Evolutionary conservation across 176 grass and related monocot species (phyloP), one percentile per base, ranked within the genome.

Genomic region (Chrysopogon serrulatus): DNA sequence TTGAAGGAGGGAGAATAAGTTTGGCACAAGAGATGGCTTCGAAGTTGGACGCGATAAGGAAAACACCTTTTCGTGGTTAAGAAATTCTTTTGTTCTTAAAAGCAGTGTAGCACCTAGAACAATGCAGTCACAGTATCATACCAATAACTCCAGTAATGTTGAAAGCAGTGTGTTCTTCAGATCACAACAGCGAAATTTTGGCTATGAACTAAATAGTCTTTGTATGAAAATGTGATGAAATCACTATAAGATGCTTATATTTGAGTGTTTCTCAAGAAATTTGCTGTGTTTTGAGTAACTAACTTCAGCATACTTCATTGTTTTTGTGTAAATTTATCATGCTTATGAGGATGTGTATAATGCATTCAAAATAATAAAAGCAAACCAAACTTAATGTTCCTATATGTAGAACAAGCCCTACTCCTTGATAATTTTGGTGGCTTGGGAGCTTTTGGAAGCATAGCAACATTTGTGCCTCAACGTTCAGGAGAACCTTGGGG

Each of bases 1-100:
- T 86, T 66, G 74, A 85, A 62, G 81, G 69, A 61, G 87, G 93
- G 34, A 95, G 87, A 81, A 84, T 85, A 33, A 88, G 81, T 82
- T 24, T 59, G 54, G 54, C 54, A 59, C 54, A 59, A 59, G 54
- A 59, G 54, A 26, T 59, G 54, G 54, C 54, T 26, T 59, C 0
- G n/a, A 59, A 59, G n/a, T 59, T 59, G 54, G 54, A 59, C 54
- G n/a, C n/a, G 8, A 59, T 59, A 59, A 59, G 54, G 54, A 59
- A 59, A 59, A 26, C 10, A 59, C 54, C 54, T 59, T 59, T 59
- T 59, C 54, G 54, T 0, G 54, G 54, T 56, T 56, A 56, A 56
- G 23, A 1, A 24, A 24, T 10, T 18, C 18, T n/a, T 54, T 54
- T 56, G 8, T 59, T 26, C 54, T 11, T 59, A 24, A 59, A 56